Evolutionary conservation across 352 stramenopile genomes (phyloP), one percentile per base, ranked within the genome.

Genomic region (Phytophthora pinifolia): DNA sequence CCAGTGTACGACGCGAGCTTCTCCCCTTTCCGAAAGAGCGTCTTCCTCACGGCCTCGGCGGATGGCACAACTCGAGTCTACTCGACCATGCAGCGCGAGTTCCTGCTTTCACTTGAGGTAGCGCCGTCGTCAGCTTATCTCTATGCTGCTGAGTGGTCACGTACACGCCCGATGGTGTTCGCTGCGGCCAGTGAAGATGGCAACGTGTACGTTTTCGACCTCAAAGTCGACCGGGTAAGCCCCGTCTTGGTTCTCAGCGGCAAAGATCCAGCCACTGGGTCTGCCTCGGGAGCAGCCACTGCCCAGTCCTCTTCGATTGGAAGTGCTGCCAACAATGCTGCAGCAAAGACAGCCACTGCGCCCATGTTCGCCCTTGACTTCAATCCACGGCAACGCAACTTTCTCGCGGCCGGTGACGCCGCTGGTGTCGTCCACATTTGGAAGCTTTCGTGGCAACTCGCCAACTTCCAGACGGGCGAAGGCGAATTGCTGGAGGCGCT

Each of bases 41-140:
- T 96, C 14, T 91, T 94, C 46, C 67, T 94, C 29, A 84, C 82
- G 6, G 84, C 70, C 37, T 90, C 83, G 2, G 79, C 78, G 6
- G 88, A 96, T 53, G 88, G 88, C 42, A 92, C 69, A 0, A 80
- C 82, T 4, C 80, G 78, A n/a, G 46, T 96, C 46, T 93, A 90
- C 67, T 83, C 69, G 15, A 84, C 76, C 9, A 51, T 81, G 44
- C 78, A 89, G 47, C 72, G 72, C 31, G 67, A 88, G 30, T 71
- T 83, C 6, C n/a, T 89, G 32, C 49, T 88, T 6, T 75, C 72
- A 2, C 57, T 92, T 22, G 79, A 93, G 36, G 80, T 93, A 35
- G 61, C 79, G 27, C 70, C 81, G 9, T 82, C 80, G 7, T 70
- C 79, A 25, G 62, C 80, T 17, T 89, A 92, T 51, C 55, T 96